These are phyloP conservation scores for Saccharomyces hybrid DNA, from an alignment of 1,139 yeast species.

Conservation along the genomic window DNA sequence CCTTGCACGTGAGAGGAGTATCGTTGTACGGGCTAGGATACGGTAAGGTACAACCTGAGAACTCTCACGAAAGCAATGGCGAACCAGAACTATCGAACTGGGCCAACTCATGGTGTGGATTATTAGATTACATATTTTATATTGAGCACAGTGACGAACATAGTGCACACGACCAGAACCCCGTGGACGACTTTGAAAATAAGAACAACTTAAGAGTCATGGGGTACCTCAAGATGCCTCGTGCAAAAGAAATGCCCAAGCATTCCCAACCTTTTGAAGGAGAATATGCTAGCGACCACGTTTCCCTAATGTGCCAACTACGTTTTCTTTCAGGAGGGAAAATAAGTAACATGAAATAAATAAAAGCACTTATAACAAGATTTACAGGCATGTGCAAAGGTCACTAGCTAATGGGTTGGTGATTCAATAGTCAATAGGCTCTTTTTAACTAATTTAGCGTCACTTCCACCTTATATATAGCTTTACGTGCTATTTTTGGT, in stretches of 20 bases:
- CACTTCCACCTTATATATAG: not conserved
- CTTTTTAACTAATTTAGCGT: not conserved
- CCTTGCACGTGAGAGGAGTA: conserved; percentile 44
- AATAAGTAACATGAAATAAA: not conserved
- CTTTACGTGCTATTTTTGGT: not conserved
- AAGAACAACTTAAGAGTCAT: conserved; percentile 39
- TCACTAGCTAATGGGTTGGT: too few species aligned
- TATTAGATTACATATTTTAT: conserved; percentile 68
- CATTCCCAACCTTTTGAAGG: conserved; percentile 70
- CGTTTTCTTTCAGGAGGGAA: not conserved
- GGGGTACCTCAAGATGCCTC: conserved; percentile 56
- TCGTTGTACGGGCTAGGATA: conserved; percentile 66
- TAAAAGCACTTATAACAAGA: not conserved
- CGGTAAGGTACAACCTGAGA: conserved; percentile 51
- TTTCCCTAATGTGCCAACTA: conserved; percentile 45
- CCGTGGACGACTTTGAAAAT: conserved; percentile 30
- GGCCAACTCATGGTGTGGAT: conserved; percentile 80
- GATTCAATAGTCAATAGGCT: not conserved
- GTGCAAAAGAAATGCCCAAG: conserved; percentile 59
- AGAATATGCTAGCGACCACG: conserved; percentile 81
- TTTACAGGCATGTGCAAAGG: too few species aligned
- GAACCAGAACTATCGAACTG: conserved; percentile 80
- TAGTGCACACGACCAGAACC: conserved; percentile 33
- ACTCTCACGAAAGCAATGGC: conserved; percentile 41
- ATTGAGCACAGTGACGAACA: conserved; percentile 40